A percentile compares a stretch with the other conserved stretches of the same genome.
Evolutionary conservation across 208 protist genomes (phyloP).

Genomic region (Trypanosoma scelopori): DNA sequence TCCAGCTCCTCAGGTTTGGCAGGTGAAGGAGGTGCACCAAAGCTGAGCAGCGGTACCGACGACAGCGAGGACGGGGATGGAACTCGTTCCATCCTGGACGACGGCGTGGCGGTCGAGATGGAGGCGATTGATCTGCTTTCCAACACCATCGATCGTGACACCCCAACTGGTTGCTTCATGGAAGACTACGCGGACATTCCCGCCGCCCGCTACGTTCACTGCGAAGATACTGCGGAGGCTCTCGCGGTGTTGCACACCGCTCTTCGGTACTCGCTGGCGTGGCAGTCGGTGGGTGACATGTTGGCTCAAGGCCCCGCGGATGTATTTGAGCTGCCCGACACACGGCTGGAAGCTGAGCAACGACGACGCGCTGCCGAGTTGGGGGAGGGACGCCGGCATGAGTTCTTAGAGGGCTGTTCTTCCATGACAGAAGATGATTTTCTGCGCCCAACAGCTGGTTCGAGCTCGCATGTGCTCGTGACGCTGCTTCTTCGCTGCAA

Average conservation of each 20-base stretch:
- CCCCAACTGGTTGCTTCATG: conserved; percentile 45
- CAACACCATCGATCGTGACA: not conserved
- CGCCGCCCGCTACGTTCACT: conserved; percentile 36
- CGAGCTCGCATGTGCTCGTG: conserved; percentile 22
- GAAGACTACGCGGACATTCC: conserved; percentile 40
- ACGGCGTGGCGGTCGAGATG: not conserved
- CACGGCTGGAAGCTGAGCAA: not conserved
- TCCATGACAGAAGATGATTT: not conserved
- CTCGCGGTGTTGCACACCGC: conserved; percentile 21
- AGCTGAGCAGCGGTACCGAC: not conserved
- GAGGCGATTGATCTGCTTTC: conserved; percentile 24
- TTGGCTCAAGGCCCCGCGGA: conserved; percentile 1
- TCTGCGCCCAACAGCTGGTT: conserved; percentile 13
- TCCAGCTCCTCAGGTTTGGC: not conserved
- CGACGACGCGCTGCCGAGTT: conserved; percentile 5
- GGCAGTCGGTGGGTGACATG: conserved; percentile 9
- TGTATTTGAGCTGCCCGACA: conserved; percentile 8
- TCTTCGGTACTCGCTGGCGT: conserved; percentile 23
- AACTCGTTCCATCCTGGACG: not conserved
- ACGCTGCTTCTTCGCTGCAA: conserved; percentile 20
- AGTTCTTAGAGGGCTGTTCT: not conserved
- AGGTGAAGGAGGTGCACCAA: too few relatives aligned
- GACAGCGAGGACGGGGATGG: not conserved
- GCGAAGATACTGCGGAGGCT: conserved; percentile 17
- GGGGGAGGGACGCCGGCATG: not conserved